Conservation (phyloP, 2,329 filamentous ascomycete species). For the Cladosporium sp. region DNA sequence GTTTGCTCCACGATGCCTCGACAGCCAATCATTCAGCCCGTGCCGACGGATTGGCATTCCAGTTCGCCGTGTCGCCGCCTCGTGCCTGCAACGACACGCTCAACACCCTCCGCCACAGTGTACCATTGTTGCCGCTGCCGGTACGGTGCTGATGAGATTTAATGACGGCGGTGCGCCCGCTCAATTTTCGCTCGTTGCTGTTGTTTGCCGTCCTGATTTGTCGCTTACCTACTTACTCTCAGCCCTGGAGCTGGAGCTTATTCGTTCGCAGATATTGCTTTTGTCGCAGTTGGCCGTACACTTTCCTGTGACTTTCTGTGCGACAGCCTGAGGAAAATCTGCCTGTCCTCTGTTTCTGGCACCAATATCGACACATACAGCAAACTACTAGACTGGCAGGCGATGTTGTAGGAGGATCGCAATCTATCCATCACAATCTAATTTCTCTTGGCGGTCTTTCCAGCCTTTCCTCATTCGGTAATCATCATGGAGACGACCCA, state of each 20-base stretch:
- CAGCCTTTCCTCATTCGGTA: constrained; percentile 6
- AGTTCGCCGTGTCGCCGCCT: constrained; percentile 1
- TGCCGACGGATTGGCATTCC: constrained; percentile 19
- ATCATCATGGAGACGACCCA: constrained; percentile 14
- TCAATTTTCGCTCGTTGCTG: neutral
- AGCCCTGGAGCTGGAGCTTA: neutral
- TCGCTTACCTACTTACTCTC: neutral
- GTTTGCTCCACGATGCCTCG: neutral
- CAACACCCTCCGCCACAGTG: neutral
- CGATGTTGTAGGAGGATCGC: constrained; percentile 8
- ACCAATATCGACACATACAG: neutral
- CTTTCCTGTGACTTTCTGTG: neutral
- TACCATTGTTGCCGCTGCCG: constrained; percentile 1
- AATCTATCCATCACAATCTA: constrained; percentile 3
- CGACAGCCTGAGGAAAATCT: neutral
- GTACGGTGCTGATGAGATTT: neutral
- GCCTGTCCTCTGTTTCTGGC: neutral
- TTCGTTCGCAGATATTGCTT: constrained; percentile 7
- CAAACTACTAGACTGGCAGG: neutral
- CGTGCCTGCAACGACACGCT: constrained; percentile 18
- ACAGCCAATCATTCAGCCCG: constrained; percentile 19
- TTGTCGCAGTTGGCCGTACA: neutral
- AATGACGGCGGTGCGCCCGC: constrained; percentile 1
- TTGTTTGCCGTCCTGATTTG: neutral
- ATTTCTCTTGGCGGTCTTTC: constrained; percentile 7